A percentile compares a stretch with the other conserved stretches of the same genome.
Evolutionary conservation across 1,284 basidiomycete species (phyloP).

Genomic region (Moesziomyces sp.): DNA sequence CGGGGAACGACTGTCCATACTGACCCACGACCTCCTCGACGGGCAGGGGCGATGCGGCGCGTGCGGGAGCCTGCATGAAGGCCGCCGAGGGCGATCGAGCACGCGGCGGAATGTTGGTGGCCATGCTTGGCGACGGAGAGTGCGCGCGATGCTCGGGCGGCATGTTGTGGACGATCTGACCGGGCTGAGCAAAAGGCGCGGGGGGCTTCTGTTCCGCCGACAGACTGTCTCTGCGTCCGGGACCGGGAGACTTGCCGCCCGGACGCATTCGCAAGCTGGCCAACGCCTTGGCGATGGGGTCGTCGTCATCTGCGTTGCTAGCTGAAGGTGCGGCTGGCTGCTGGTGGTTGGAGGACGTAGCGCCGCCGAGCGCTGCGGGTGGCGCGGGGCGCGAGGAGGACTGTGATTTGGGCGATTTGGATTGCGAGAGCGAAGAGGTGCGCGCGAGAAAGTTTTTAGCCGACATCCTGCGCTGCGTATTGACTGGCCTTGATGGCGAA

Average conservation of each 20-base stretch:
- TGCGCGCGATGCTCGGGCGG: constrained; percentile 41
- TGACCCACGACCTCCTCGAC: constrained; percentile 79
- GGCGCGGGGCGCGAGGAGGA: constrained; percentile 29
- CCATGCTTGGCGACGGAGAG: constrained; percentile 46
- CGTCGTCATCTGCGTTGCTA: constrained; percentile 71
- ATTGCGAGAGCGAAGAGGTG: constrained; percentile 56
- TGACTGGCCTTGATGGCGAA: background rate
- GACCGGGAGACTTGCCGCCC: constrained; percentile 50
- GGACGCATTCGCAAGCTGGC: constrained; percentile 70
- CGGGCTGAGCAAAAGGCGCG: constrained; percentile 35
- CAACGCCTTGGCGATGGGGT: constrained; percentile 81
- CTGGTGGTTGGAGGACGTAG: constrained; percentile 1
- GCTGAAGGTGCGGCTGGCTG: constrained; percentile 7
- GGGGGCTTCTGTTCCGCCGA: constrained; percentile 26
- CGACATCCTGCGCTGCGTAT: constrained; percentile 49
- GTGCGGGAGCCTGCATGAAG: constrained; percentile 78
- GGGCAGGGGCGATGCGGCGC: constrained; percentile 71
- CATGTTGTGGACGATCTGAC: constrained; percentile 43
- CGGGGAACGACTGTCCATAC: constrained; percentile 87
- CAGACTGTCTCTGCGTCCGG: constrained; percentile 43
- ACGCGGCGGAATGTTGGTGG: constrained; percentile 68
- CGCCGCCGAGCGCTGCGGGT: constrained; percentile 27
- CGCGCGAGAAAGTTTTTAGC: constrained; percentile 56
- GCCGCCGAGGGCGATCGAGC: constrained; percentile 79
- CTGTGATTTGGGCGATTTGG: constrained; percentile 32